A percentile compares a stretch with the other conserved stretches of the same genome.
Conservation (phyloP, 139 green algal species). For the Gonium pectorale region DNA sequence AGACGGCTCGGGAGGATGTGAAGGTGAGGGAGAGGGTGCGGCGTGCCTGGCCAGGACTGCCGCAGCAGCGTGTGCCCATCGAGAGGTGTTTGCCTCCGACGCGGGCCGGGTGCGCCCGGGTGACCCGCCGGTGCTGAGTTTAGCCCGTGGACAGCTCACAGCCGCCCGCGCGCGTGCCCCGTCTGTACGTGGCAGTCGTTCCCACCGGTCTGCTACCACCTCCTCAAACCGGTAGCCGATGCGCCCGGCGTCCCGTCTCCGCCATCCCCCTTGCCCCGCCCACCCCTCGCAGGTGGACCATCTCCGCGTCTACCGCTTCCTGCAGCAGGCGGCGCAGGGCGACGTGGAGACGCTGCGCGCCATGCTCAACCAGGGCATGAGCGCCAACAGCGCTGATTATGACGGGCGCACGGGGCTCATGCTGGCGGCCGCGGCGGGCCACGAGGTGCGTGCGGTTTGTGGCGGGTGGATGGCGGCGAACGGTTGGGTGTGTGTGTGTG, state of each 20-base stretch:
- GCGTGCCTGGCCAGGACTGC: too few relatives aligned
- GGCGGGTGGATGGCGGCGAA: background rate
- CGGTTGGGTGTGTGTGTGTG: background rate
- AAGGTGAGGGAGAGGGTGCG: too few relatives aligned
- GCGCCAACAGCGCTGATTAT: slow-evolving; percentile 45
- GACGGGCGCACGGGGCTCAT: slow-evolving; percentile 68
- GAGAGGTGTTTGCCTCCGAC: too few relatives aligned
- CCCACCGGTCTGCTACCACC: too few relatives aligned
- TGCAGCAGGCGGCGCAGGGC: slow-evolving; percentile 37
- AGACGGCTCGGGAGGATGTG: too few relatives aligned
- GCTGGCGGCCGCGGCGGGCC: slow-evolving; percentile 65
- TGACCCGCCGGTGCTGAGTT: too few relatives aligned
- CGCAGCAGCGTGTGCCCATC: too few relatives aligned
- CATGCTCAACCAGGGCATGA: slow-evolving; percentile 72
- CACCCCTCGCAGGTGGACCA: background rate
- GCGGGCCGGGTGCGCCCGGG: too few relatives aligned
- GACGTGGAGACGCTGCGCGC: slow-evolving; percentile 46
- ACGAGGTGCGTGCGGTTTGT: slow-evolving; percentile 45
- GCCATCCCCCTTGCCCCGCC: background rate
- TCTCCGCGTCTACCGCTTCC: too few relatives aligned
- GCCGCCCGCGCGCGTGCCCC: background rate
- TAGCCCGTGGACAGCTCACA: background rate
- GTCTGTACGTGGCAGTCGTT: background rate
- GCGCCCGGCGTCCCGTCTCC: too few relatives aligned
- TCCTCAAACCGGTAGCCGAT: too few relatives aligned